phyloP scores from a whole-genome alignment of 2,329 filamentous ascomycete species.

The Cercospora sp. region DNA sequence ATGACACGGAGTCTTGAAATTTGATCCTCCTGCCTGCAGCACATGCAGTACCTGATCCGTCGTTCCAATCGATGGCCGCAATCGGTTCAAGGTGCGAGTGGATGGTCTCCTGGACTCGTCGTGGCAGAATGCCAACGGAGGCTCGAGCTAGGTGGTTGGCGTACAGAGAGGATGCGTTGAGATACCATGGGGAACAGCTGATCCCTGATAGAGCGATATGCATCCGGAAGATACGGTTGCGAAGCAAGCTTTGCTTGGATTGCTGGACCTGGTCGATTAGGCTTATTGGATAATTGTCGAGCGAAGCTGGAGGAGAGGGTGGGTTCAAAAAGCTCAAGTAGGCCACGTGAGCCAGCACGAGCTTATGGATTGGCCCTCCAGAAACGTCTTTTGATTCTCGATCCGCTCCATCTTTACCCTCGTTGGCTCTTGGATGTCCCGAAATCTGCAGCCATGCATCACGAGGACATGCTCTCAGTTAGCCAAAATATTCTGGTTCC shows the following conservation, averaged over 20 bases:
- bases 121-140: not conserved
- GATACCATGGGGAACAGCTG: not conserved
- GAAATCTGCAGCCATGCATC: no score
- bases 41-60: not conserved
- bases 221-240: not conserved
- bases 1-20: not conserved
- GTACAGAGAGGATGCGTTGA: not conserved
- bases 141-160: not conserved
- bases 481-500: no score
- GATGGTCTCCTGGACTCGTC: not conserved
- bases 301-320: no score
- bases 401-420: no score
- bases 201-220: not conserved
- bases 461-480: no score
- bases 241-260: not conserved
- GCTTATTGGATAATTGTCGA: no score
- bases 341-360: no score
- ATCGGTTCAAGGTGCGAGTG: not conserved
- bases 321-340: no score
- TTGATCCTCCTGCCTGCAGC: not conserved
- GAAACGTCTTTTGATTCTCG: no score
- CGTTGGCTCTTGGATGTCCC: no score
- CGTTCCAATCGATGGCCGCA: not conserved
- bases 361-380: no score
- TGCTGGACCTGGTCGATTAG: no score